Evolutionary conservation across 140 eudicot species (phyloP).

Genomic region (Cichorium intybus): DNA sequence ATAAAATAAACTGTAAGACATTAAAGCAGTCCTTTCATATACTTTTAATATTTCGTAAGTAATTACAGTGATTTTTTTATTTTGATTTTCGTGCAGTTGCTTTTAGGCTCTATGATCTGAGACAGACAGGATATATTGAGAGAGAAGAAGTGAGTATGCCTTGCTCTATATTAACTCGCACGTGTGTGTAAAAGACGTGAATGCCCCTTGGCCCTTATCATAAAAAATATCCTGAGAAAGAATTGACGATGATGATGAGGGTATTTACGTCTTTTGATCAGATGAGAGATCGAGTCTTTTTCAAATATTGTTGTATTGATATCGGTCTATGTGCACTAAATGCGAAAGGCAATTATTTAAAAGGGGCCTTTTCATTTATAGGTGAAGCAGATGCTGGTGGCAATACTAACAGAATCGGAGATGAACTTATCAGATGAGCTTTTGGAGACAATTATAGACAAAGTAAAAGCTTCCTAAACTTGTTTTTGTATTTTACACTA

Average conservation of each 20-base stretch:
- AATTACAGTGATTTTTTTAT: background rate
- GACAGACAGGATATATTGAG: conserved; percentile 91
- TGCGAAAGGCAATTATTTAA: too few species aligned
- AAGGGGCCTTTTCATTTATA: too few species aligned
- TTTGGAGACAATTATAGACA: conserved; percentile 70
- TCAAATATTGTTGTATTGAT: too few species aligned
- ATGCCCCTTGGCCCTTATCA: background rate
- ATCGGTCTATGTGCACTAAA: too few species aligned
- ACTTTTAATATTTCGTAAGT: background rate
- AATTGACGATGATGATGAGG: background rate
- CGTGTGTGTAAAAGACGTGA: background rate
- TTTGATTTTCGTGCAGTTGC: conserved; percentile 60
- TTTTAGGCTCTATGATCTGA: conserved; percentile 92
- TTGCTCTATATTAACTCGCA: background rate
- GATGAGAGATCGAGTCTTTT: background rate
- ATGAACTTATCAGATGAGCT: conserved; percentile 69
- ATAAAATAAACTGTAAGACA: conserved; percentile 78
- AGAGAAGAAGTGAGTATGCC: conserved; percentile 90
- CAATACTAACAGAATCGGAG: conserved; percentile 72
- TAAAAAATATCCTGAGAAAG: background rate
- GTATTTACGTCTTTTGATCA: background rate
- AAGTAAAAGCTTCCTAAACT: conserved; percentile 37
- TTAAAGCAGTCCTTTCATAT: background rate
- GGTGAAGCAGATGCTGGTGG: conserved; percentile 87
- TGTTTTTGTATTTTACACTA: background rate